Percentiles rank a stretch among this genome's conserved stretches.
Conservation (phyloP, 805 yeast species). For the Debaryomyces hansenii region DNA sequence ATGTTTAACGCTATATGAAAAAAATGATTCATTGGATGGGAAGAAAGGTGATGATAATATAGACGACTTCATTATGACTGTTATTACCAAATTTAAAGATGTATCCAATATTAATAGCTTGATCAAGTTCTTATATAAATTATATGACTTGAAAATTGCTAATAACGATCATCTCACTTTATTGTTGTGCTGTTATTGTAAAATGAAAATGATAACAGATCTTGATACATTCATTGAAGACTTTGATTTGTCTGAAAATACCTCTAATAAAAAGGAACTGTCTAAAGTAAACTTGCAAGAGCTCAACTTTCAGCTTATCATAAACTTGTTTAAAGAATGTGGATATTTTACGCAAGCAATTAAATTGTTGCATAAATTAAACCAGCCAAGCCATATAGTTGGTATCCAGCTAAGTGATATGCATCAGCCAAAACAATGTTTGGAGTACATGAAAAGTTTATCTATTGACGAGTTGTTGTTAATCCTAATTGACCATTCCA, state of each 20-base stretch:
- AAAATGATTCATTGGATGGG: not conserved
- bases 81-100: constrained; percentile 77
- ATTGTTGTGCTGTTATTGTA: constrained; percentile 75
- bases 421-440: constrained; percentile 55
- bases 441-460: constrained; percentile 66
- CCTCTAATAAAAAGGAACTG: not conserved
- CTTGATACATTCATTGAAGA: constrained; percentile 55
- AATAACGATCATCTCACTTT: constrained; percentile 82
- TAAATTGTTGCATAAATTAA: constrained; percentile 64
- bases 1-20: constrained; percentile 27
- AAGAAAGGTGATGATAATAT: constrained; percentile 19
- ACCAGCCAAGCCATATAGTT: constrained; percentile 73
- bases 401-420: constrained; percentile 71
- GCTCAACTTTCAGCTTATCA: constrained; percentile 68
- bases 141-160: constrained; percentile 56
- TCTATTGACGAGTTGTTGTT: constrained; percentile 76
- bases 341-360: constrained; percentile 68
- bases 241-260: constrained; percentile 24
- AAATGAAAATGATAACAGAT: constrained; percentile 61
- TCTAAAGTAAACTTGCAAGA: constrained; percentile 24
- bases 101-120: constrained; percentile 68
- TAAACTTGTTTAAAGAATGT: constrained; percentile 71
- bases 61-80: constrained; percentile 57
- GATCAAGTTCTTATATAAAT: constrained; percentile 60
- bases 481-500: constrained; percentile 66